A percentile compares a stretch with the other conserved stretches of the same genome.
These are phyloP conservation scores for Cryoendolithus antarcticus DNA, from an alignment of 2,329 filamentous ascomycete species.

Conservation along the genomic window DNA sequence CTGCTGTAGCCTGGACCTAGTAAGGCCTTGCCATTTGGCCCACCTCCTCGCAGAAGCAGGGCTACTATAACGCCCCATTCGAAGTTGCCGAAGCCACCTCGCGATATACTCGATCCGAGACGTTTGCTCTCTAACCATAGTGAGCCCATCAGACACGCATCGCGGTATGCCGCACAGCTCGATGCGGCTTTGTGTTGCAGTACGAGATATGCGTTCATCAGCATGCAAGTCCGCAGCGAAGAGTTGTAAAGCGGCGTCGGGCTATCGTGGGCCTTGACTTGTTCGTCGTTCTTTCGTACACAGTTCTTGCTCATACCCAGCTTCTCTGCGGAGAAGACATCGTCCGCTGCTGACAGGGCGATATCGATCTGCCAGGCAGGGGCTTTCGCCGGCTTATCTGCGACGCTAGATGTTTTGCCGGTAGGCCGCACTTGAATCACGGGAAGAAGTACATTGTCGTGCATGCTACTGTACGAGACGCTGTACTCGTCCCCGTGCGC, in stretches of 20 bases:
- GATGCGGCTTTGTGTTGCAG: conserved; percentile 58
- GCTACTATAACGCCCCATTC: conserved; percentile 80
- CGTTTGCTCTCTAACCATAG: conserved; percentile 85
- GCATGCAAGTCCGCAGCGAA: conserved; percentile 64
- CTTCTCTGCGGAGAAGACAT: conserved; percentile 59
- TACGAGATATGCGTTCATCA: conserved; percentile 62
- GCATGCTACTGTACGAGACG: conserved; percentile 17
- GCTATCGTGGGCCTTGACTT: conserved; percentile 28
- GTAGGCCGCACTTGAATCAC: conserved; percentile 40
- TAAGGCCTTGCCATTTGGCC: conserved; percentile 55
- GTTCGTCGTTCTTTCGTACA: conserved; percentile 42
- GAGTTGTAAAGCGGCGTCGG: conserved; percentile 84
- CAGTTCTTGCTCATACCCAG: conserved; percentile 58
- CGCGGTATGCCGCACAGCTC: conserved; percentile 59
- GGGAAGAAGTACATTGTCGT: conserved; percentile 47
- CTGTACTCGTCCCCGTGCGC: conserved; percentile 48
- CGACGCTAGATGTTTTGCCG: conserved; percentile 10
- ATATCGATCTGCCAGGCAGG: conserved; percentile 55
- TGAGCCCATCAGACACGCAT: conserved; percentile 75
- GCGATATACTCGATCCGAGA: conserved; percentile 54
- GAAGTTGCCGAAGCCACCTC: conserved; percentile 83
- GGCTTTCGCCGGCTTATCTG: conserved; percentile 9
- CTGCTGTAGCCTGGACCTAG: conserved; percentile 73
- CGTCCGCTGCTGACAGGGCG: conserved; percentile 59
- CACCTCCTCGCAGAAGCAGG: conserved; percentile 66